Conservation (phyloP, 306 rosid genomes). For the Rosa lucieae region DNA sequence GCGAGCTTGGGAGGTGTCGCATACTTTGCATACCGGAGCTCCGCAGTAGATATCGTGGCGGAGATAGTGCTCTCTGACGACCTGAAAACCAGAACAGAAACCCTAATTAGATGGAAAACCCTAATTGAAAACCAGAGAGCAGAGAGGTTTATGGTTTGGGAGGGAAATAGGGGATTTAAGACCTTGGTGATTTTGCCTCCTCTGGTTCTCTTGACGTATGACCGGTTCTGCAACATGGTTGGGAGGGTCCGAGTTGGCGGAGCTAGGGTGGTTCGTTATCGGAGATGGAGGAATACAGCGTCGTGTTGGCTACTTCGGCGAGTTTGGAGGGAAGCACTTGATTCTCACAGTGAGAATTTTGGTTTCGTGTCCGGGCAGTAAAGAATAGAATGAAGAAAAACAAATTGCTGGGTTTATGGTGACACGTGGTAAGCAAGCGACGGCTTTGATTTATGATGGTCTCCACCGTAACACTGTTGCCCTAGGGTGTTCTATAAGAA, state of each 20-base stretch:
- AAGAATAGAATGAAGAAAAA: not conserved
- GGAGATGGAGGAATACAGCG: not conserved
- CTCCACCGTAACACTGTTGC: too few relatives aligned
- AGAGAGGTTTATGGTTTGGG: conserved; percentile 23
- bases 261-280: not conserved
- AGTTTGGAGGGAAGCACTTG: not conserved
- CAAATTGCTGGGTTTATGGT: not conserved
- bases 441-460: not conserved
- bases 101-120: not conserved
- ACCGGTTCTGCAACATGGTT: conserved; percentile 79
- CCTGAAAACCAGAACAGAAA: conserved; percentile 39
- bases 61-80: conserved; percentile 87
- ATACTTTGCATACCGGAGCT: conserved; percentile 61
- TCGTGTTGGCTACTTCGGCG: not conserved
- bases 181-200: conserved; percentile 86
- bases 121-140: not conserved
- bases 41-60: conserved; percentile 91
- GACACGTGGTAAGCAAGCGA: not conserved
- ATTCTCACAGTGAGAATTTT: not conserved
- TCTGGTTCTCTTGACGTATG: conserved; percentile 74
- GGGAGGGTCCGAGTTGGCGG: not conserved
- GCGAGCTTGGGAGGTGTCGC: conserved; percentile 63
- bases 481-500: too few relatives aligned
- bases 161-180: not conserved
- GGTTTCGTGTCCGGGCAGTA: not conserved